Percentiles rank a stretch among this genome's conserved stretches.
Evolutionary conservation across 441 rosid genomes (phyloP).

Genomic region (Erodium moschatum): DNA sequence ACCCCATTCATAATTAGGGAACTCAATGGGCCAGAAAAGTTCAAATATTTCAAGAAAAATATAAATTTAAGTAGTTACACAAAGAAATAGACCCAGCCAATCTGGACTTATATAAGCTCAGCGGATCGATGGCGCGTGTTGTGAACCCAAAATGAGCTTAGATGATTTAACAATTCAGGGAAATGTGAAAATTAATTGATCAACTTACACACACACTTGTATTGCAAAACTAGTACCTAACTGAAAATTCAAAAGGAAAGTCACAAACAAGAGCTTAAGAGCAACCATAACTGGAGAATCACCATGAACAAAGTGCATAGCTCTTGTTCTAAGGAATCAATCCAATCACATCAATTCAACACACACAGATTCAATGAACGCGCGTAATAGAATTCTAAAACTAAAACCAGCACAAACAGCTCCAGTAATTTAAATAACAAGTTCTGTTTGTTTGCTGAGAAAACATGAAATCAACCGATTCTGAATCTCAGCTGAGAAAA

Average conservation of each 20-base stretch:
- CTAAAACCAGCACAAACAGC: background rate
- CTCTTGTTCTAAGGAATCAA: too few relatives aligned
- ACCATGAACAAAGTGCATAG: background rate
- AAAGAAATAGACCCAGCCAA: slow-evolving; percentile 1
- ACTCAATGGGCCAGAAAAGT: background rate
- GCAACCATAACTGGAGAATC: background rate
- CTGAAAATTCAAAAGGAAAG: background rate
- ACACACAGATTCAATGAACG: background rate
- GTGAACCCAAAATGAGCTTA: background rate
- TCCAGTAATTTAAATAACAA: background rate
- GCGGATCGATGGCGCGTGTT: background rate
- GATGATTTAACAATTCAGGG: background rate
- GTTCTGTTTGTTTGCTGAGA: background rate
- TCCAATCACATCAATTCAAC: background rate
- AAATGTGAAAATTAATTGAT: background rate
- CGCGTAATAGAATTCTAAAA: too few relatives aligned
- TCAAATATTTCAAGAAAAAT: background rate
- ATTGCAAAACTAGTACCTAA: background rate
- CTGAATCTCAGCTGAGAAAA: background rate
- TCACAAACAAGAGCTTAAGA: background rate
- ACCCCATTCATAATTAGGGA: background rate
- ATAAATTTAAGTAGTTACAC: background rate
- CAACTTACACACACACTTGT: background rate
- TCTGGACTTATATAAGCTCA: background rate
- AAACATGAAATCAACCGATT: background rate